Conservation (phyloP, 768 basidiomycete species). For the Termitomyces sp. region DNA sequence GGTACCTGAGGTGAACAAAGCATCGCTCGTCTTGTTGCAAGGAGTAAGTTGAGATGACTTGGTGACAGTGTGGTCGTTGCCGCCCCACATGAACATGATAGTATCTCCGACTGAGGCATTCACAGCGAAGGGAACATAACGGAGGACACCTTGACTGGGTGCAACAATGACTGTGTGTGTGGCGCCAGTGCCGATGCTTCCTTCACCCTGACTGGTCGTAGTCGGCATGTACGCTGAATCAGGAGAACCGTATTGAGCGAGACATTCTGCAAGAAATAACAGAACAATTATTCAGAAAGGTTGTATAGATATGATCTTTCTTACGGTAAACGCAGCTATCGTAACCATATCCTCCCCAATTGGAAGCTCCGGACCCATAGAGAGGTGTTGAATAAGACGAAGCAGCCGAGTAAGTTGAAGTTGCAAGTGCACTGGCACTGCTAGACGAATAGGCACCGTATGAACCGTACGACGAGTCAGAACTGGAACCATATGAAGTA, state of each 20-base stretch:
- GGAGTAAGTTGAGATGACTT: slow-evolving; percentile 60
- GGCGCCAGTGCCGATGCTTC: slow-evolving; percentile 40
- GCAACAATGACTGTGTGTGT: slow-evolving; percentile 78
- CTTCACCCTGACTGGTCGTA: slow-evolving; percentile 22
- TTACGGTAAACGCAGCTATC: slow-evolving; percentile 66
- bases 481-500: slow-evolving; percentile 10
- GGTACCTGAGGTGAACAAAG: slow-evolving; percentile 57
- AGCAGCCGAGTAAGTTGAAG: slow-evolving; percentile 19
- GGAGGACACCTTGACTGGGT: slow-evolving; percentile 68
- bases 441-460: slow-evolving; percentile 16
- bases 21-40: slow-evolving; percentile 67
- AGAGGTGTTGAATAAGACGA: slow-evolving; percentile 33
- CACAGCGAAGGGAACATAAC: slow-evolving; percentile 68
- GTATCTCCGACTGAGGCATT: slow-evolving; percentile 77
- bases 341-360: slow-evolving; percentile 54
- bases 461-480: slow-evolving; percentile 16
- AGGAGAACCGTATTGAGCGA: slow-evolving; percentile 47
- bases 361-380: slow-evolving; percentile 59
- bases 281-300: neutral
- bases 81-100: slow-evolving; percentile 71
- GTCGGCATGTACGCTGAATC: slow-evolving; percentile 29
- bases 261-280: slow-evolving; percentile 43
- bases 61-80: slow-evolving; percentile 79
- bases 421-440: slow-evolving; percentile 14
- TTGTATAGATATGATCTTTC: slow-evolving; percentile 17